These are phyloP conservation scores for Rhinocladiella similis DNA, from an alignment of 2,329 filamentous ascomycete species.

Conservation along the genomic window DNA sequence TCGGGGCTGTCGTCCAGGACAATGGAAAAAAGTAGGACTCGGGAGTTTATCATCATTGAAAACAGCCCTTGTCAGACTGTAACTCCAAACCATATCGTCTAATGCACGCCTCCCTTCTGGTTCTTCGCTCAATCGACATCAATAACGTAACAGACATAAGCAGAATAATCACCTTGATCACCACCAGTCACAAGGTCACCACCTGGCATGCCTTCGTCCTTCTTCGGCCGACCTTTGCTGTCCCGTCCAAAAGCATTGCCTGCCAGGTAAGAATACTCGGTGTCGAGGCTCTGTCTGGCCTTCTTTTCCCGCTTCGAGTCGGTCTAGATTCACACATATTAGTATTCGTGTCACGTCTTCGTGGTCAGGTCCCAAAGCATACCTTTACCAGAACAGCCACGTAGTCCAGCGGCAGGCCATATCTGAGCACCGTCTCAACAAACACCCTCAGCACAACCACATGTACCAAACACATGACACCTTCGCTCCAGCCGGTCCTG, in stretches of 20 bases:
- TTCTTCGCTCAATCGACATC: conserved; percentile 57
- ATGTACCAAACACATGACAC: conserved; percentile 94
- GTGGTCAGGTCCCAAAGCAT: conserved; percentile 35
- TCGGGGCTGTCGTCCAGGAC: no score
- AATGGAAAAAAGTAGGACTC: no score
- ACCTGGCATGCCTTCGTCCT: conserved; percentile 78
- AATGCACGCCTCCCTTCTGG: no score
- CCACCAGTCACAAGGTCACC: conserved; percentile 65
- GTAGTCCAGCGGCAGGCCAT: conserved; percentile 88
- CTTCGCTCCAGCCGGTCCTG: conserved; percentile 92
- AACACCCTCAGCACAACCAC: conserved; percentile 89
- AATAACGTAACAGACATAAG: conserved; percentile 97
- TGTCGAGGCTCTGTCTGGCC: conserved; percentile 75
- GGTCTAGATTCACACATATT: conserved; percentile 56
- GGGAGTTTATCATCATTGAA: no score
- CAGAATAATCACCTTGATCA: conserved; percentile 82
- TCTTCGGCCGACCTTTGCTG: conserved; percentile 87
- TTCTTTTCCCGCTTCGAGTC: conserved; percentile 80
- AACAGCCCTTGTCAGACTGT: no score
- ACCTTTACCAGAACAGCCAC: conserved; percentile 84
- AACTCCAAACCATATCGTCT: no score
- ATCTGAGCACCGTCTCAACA: conserved; percentile 95
- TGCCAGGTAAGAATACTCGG: conserved; percentile 84
- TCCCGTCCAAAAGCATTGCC: conserved; percentile 93
- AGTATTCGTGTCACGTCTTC: neutral